Evolutionary conservation across 192 early-diverging fungal species (phyloP).

Genomic region (Rhizophagus sp.): DNA sequence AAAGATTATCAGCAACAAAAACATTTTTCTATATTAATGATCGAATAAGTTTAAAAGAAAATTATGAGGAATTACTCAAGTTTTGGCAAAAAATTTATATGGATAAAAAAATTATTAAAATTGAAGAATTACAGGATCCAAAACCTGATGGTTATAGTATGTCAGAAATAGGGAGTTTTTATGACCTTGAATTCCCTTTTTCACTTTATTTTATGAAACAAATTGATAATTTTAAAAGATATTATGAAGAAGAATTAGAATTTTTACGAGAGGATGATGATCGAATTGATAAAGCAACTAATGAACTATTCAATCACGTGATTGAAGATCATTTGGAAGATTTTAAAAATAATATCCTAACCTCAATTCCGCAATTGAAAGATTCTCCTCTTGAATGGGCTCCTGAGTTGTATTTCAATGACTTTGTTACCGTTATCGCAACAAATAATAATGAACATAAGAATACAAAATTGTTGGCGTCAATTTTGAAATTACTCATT

Average conservation of each 20-base stretch:
- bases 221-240: constrained; percentile 21
- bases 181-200: constrained; percentile 24
- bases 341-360: neutral
- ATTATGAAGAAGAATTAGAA: constrained; percentile 14
- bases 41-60: too few relatives aligned
- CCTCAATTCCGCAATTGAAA: neutral
- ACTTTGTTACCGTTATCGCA: constrained; percentile 16
- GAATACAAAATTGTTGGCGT: neutral
- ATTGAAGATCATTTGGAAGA: neutral
- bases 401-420: constrained; percentile 22
- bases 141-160: constrained; percentile 24
- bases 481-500: neutral
- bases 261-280: neutral
- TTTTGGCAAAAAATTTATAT: constrained; percentile 13
- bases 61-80: neutral
- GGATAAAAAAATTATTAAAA: constrained; percentile 21
- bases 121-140: constrained; percentile 14
- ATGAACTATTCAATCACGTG: neutral
- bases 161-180: neutral
- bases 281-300: constrained; percentile 16
- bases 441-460: neutral
- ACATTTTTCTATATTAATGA: neutral
- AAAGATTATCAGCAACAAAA: constrained; percentile 17
- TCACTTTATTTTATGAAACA: constrained; percentile 26
- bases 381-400: neutral